Base-by-base conservation (phyloP, 2,329 filamentous ascomycete species). In the Colletotrichum phormii region DNA sequence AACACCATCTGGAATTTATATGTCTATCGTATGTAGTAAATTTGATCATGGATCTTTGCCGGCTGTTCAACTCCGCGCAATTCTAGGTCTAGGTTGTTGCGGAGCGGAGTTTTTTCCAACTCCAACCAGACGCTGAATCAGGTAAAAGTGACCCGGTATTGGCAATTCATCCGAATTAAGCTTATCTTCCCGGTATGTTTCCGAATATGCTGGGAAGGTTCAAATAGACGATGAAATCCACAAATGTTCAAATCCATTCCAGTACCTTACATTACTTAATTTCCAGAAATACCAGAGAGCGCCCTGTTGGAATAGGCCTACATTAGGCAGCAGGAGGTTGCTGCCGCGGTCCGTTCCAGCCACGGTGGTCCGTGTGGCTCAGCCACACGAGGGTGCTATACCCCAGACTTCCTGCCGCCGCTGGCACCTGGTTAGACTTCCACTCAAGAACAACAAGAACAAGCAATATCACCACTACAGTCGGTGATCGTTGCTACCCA, bases 101-200 rank as follows among this genome's bases (percentile, higher is more conserved):
- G 58, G 65, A 68, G 65, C 65, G 65, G 65, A 55, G 57, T 68
- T 62, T 68, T 29, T 37, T 15, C 12, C 35, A 42, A 13, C 12
- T 42, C 15, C 13, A 46, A 35, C 33, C 1, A 15, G n/a, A 15
- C 11, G n/a, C 51, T 12, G 5, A 53, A 53, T 53, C 3, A 12
- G n/a, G 51, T n/a, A 53, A 46, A 18, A 18, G 5, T 46, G 6
- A 46, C 42, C 42, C 15, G 42, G 42, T 15, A 18, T 46, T 46
- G 7, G 6, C 42, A 3, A 46, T 8, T 18, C 7, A 15, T 46
- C 42, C 42, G 42, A 46, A 46, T n/a, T 8, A 9, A 46, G 42
- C 18, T n/a, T 46, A n/a, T 46, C 15, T n/a, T 46, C 18, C 15
- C 42, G 42, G 3, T 46, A 46, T 9, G 42, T 46, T n/a, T 4